A percentile compares a stretch with the other conserved stretches of the same genome.
phyloP scores from a whole-genome alignment of 192 early-diverging fungal species.

The Coemansia sp. region DNA sequence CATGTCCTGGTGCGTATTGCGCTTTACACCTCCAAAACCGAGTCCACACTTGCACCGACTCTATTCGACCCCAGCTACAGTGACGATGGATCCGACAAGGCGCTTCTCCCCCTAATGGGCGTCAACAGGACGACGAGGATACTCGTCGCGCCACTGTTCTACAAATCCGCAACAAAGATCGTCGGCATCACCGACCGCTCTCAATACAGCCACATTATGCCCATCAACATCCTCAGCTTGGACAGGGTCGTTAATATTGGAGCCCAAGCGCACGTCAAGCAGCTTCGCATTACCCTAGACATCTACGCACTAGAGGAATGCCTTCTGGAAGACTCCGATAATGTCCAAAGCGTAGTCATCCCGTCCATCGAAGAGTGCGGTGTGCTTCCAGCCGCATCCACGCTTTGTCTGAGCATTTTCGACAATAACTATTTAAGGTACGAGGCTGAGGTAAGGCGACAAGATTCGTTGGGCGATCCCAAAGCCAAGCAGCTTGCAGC shows the following conservation, averaged over 20 bases:
- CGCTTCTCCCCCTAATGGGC: conserved; percentile 9
- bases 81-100: not conserved
- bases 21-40: not conserved
- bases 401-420: not conserved
- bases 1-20: not conserved
- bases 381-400: conserved; percentile 1
- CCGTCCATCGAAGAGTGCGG: conserved; percentile 3
- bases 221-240: not conserved
- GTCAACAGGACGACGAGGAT: conserved; percentile 17
- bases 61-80: not conserved
- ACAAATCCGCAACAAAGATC: conserved; percentile 8
- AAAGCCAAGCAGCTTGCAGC: not conserved
- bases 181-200: not conserved
- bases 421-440: not conserved
- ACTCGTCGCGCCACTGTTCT: conserved; percentile 22
- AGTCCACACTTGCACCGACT: not conserved
- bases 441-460: not conserved
- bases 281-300: conserved; percentile 15
- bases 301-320: conserved; percentile 4
- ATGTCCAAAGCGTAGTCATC: not conserved
- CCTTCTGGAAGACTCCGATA: not conserved
- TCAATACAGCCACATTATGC: not conserved
- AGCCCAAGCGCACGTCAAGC: conserved; percentile 13
- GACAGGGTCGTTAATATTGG: conserved; percentile 3
- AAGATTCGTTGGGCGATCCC: not conserved